A percentile compares a stretch with the other conserved stretches of the same genome.
These are phyloP conservation scores for Xylariales sp. DNA, from an alignment of 2,329 filamentous ascomycete genomes.

Conservation along the genomic window DNA sequence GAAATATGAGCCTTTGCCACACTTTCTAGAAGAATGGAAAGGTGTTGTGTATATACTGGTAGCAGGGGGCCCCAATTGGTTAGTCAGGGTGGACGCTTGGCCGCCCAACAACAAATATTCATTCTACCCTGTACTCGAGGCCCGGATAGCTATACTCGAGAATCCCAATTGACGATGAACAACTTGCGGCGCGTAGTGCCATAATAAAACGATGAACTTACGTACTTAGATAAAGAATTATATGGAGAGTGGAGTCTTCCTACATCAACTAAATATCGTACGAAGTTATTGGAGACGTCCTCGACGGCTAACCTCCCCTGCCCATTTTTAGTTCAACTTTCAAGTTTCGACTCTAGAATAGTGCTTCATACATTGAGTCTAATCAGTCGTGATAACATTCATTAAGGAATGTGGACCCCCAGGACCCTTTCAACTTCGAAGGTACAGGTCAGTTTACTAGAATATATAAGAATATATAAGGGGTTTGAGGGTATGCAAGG, in stretches of 20 bases:
- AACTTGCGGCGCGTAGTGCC: no score
- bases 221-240: background rate
- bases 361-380: background rate
- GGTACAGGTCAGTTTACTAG: slow-evolving; percentile 13
- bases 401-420: slow-evolving; percentile 28
- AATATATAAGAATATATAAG: background rate
- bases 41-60: no score
- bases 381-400: no score
- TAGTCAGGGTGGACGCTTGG: no score
- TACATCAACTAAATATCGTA: background rate
- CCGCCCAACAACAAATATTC: no score
- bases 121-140: no score
- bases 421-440: slow-evolving; percentile 32
- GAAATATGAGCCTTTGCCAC: no score
- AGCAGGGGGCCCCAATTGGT: no score
- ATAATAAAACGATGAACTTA: background rate
- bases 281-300: background rate
- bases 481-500: background rate
- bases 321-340: background rate
- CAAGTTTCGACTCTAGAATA: background rate
- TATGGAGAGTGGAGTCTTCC: background rate
- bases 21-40: no score
- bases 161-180: no score
- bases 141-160: no score
- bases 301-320: background rate